Evolutionary conservation across 2,329 filamentous ascomycete genomes (phyloP), one percentile per base, ranked within the genome.

Genomic region (Ceratocystis cubensis): DNA sequence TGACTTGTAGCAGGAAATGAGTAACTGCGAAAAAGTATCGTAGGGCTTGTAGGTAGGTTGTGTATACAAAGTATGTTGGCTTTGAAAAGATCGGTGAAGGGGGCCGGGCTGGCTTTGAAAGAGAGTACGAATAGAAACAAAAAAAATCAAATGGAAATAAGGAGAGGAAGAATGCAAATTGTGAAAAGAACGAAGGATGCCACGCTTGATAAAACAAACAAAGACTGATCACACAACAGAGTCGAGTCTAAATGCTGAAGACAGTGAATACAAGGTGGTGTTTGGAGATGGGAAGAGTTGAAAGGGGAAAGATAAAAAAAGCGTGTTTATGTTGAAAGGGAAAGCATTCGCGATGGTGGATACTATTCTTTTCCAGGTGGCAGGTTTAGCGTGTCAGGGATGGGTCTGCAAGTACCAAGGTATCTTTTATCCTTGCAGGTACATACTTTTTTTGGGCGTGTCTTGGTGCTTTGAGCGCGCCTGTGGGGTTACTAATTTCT

Each of bases 391-490:
- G 65, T 50, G 67, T 61, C 64, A 22, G 44, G 66, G 66, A 61
- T 64, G 64, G 65, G 68, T 17, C 20, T 53, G 65, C 46, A 63
- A 59, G 68, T 64, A 66, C 67, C 67, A 63, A 63, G 46, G 57
- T 63, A 62, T 53, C 30, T 46, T 20, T 50, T 33, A 33, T 63
- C 46, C 48, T 53, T 56, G 17, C 30, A 70, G 72, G 69, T 73
- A 74, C 73, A 72, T 74, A 74, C 73, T 71, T 71, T 67, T 68
- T 70, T 65, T 44, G 45, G 63, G 56, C 66, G 56, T 65, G 66
- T 67, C 63, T 62, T 61, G 45, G 15, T 57, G 48, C 20, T 62
- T 56, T 37, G 63, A 59, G 66, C 66, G 66, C 66, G 66, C 62
- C 66, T 61, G 66, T 67, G 66, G 66, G 61, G 62, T 41, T 63